Percentiles rank a stretch among this genome's conserved stretches.
phyloP scores from a whole-genome alignment of 2,329 filamentous ascomycete genomes.

The Fusarium veterinarium region DNA sequence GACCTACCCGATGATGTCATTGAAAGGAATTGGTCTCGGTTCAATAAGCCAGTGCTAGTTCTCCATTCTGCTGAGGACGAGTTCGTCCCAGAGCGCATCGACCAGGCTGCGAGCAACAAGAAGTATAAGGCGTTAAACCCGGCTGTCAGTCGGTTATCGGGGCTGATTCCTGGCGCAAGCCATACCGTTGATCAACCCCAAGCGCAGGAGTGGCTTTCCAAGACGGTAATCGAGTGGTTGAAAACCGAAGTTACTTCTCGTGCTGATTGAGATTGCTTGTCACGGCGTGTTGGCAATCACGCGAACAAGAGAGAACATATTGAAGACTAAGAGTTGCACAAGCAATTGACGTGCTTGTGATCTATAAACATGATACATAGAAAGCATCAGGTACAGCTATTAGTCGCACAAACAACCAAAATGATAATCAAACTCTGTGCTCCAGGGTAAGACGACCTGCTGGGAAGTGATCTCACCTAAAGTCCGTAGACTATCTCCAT shows the following conservation, averaged over 20 bases:
- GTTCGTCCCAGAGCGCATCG: slow-evolving; percentile 67
- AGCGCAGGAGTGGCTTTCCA: slow-evolving; percentile 62
- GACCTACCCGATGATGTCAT: slow-evolving; percentile 72
- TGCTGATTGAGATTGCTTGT: background rate
- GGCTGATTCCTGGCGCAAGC: slow-evolving; percentile 62
- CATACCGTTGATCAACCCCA: slow-evolving; percentile 61
- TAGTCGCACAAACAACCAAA: background rate
- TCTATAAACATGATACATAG: background rate
- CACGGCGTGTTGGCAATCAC: background rate
- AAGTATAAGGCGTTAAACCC: slow-evolving; percentile 64
- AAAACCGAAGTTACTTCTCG: slow-evolving; percentile 31
- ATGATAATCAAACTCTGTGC: background rate
- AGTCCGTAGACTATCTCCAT: slow-evolving; percentile 18
- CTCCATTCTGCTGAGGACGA: slow-evolving; percentile 75
- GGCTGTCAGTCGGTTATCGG: slow-evolving; percentile 63
- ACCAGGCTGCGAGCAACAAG: slow-evolving; percentile 67
- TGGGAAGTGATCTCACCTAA: background rate
- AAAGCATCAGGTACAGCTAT: background rate
- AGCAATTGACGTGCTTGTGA: background rate
- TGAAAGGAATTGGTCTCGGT: slow-evolving; percentile 71
- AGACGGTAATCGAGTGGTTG: slow-evolving; percentile 61
- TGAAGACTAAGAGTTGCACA: background rate
- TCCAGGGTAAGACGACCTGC: slow-evolving; percentile 4
- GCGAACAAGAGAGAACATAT: background rate
- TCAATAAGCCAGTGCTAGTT: slow-evolving; percentile 71